These are phyloP conservation scores for Mycosarcoma mackinlayi DNA, from an alignment of 1,284 basidiomycete genomes.

Conservation along the genomic window DNA sequence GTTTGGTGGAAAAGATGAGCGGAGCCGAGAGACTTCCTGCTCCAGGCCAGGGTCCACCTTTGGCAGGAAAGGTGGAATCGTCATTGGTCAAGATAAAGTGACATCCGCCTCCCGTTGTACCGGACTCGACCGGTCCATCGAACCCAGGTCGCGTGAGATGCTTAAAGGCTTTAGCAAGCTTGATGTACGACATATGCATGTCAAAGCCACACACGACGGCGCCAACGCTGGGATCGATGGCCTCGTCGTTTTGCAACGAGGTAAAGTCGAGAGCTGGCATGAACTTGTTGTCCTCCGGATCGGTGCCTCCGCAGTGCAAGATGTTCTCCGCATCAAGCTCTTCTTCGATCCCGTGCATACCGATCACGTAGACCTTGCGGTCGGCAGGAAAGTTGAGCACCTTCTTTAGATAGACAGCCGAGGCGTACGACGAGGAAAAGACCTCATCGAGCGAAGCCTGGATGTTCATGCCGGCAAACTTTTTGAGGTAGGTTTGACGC, in stretches of 20 bases:
- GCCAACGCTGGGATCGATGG: slow-evolving; percentile 80
- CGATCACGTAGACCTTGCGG: slow-evolving; percentile 96
- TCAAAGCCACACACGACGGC: slow-evolving; percentile 86
- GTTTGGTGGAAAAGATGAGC: slow-evolving; percentile 78
- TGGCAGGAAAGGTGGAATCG: slow-evolving; percentile 87
- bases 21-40: slow-evolving; percentile 86
- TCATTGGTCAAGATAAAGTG: slow-evolving; percentile 92
- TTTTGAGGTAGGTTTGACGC: slow-evolving; percentile 83
- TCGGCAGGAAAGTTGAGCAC: slow-evolving; percentile 87
- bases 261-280: slow-evolving; percentile 78
- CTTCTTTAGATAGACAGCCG: slow-evolving; percentile 90
- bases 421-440: slow-evolving; percentile 92
- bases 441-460: slow-evolving; percentile 85
- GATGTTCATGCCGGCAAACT: slow-evolving; percentile 89
- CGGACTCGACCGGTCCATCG: slow-evolving; percentile 43
- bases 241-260: slow-evolving; percentile 71
- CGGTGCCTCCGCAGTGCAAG: slow-evolving; percentile 83
- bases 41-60: slow-evolving; percentile 81
- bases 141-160: slow-evolving; percentile 74
- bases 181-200: slow-evolving; percentile 77
- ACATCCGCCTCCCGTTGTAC: slow-evolving; percentile 78
- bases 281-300: slow-evolving; percentile 82
- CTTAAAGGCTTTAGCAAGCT: slow-evolving; percentile 90
- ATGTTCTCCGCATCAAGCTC: slow-evolving; percentile 88
- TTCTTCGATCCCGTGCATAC: slow-evolving; percentile 90